Evolutionary conservation across 768 basidiomycete species (phyloP), one percentile per base, ranked within the genome.

Genomic region (Lactifluus subvellereus): DNA sequence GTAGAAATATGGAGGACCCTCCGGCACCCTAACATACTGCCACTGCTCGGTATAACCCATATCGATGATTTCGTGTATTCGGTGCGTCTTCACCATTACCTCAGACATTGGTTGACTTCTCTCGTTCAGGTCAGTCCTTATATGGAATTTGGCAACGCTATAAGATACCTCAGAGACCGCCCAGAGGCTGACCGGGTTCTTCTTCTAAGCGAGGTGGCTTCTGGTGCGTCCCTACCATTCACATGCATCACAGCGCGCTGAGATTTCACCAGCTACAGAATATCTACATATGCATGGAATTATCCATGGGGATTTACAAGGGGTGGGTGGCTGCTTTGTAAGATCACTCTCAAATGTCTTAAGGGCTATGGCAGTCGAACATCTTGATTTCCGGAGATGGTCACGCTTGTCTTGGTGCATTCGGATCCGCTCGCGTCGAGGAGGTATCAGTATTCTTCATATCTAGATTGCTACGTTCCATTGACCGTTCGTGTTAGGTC

Each of bases 1-100:
- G 66, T 67, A 9, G 66, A 66, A 47, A 66, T 60, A 51, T 67
- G 66, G 66, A 66, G 64, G 58, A 38, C 57, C 7, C 50, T 67
- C 13, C 53, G 52, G 37, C 66, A 67, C 38, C 54, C 58, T 11
- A 67, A 67, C 43, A 61, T 67, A 14, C 30, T 62, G 32, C 54
- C 38, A 35, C 53, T 67, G 22, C 59, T 60, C 10, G 66, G 66
- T 45, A 67, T 66, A 13, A 51, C 64, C 16, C 45, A 60, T 48
- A 45, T 61, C 33, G 38, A 40, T 10, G 48, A 61, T 38, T 35
- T 47, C 27, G 48, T 67, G 22, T 67, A 49, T 48, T 59, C 61
- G 1, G 66, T 66, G 52, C 27, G 65, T 57, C 32, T 20, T 35
- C 16, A 1, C 9, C 38, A 22, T 8, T 9, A 11, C 42, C 20